phyloP scores from a whole-genome alignment of 352 stramenopile species.

The Globisporangium camurandrum region DNA sequence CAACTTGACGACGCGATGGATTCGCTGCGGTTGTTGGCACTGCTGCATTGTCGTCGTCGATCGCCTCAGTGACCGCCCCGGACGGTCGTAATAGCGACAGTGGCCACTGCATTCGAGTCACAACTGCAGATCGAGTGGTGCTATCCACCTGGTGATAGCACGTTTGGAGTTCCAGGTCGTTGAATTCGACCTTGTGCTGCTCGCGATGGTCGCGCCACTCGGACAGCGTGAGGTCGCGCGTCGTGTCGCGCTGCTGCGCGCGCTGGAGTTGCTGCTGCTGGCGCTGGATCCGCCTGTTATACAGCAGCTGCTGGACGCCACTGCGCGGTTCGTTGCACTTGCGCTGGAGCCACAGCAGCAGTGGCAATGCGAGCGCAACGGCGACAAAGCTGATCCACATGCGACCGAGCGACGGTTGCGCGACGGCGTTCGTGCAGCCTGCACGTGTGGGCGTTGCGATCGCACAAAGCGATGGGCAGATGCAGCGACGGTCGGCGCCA shows the following conservation, averaged over 20 bases:
- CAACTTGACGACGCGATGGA: no score
- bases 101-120: no score
- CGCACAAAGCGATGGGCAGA: constrained; percentile 34
- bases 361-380: constrained; percentile 20
- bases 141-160: constrained; percentile 10
- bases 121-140: no score
- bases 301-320: constrained; percentile 12
- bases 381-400: constrained; percentile 26
- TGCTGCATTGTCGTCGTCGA: no score
- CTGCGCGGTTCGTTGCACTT: constrained; percentile 21
- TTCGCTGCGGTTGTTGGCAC: no score
- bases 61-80: no score
- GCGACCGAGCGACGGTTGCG: constrained; percentile 12
- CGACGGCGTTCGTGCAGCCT: constrained; percentile 1
- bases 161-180: constrained; percentile 10
- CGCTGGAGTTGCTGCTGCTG: constrained; percentile 13
- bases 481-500: constrained; percentile 20
- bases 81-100: no score
- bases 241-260: constrained; percentile 14
- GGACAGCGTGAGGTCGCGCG: constrained; percentile 20
- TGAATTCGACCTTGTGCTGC: constrained; percentile 23
- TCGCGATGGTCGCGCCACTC: constrained; percentile 29
- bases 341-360: constrained; percentile 34
- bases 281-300: constrained; percentile 2
- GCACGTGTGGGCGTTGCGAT: constrained; percentile 11